Base-by-base conservation (phyloP, 2,329 filamentous ascomycete genomes). In the Penicillium sp. region DNA sequence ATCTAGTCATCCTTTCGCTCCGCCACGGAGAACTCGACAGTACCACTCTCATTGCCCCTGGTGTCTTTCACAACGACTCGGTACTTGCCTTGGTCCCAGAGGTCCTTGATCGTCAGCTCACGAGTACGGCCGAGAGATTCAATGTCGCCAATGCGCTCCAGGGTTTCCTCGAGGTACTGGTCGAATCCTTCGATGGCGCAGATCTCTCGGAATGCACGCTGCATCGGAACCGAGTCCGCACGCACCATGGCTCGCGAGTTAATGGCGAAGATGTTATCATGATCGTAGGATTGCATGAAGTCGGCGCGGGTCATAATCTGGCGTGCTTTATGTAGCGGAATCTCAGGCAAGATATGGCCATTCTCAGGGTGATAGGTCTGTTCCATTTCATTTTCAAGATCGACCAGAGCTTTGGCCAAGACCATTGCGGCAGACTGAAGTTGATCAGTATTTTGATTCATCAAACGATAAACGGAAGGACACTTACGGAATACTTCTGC, bases 251-350 rank as follows among this genome's bases (percentile, higher is more conserved):
- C 91, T 40, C 84, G 82, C 55, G 87, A 90, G 57, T 95, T 93
- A 67, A 99, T 97, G 59, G 90, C 94, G 76, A 97, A 97, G 56
- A 99, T 85, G 70, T 97, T 97, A 57, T 94, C 84, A 61, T 94
- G 90, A 75, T 99, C 94, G 69, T 97, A 92, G 57, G 86, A 82
- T 63, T 94, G 87, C 67, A 97, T 92, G 72, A 97, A 99, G 74
- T 99, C 94, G 56, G 91, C 88, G 51, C 94, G 84, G 14, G 94
- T 97, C 93, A 97, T 97, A 70, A 97, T 88, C 74, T 97, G 83
- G 59, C 93, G 88, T 0, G 92, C 90, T 63, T 88, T 83, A 70
- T 96, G 90, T 53, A 96, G 85, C 0, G 89, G 85, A 59, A 91
- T 88, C 40, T 89, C 84, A 0, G 94, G 92, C 4, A 97, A 82